Evolutionary conservation across 768 basidiomycete genomes (phyloP).

Genomic region (Auriscalpium microsporum): DNA sequence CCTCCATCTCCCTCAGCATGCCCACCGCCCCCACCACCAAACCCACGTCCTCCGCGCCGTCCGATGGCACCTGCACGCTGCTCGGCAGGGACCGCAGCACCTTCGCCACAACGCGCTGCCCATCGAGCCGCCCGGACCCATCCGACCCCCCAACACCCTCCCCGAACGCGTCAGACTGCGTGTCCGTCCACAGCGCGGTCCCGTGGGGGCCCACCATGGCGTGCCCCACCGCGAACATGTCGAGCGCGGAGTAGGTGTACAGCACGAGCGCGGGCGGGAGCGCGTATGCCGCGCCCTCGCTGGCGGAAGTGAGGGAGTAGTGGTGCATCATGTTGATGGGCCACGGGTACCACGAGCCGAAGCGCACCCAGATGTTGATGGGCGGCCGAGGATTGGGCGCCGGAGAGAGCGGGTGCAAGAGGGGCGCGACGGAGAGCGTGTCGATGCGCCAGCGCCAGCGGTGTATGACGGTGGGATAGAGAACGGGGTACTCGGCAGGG

Average conservation of each 20-base stretch:
- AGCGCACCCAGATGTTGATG: constrained; percentile 51
- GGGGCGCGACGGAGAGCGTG: constrained; percentile 34
- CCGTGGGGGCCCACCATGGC: constrained; percentile 50
- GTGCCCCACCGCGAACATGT: constrained; percentile 43
- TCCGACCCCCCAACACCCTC: constrained; percentile 27
- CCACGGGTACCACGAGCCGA: constrained; percentile 55
- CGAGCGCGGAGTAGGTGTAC: constrained; percentile 14
- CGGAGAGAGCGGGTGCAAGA: constrained; percentile 12
- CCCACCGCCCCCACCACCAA: not conserved
- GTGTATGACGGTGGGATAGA: constrained; percentile 39
- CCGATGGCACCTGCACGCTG: not conserved
- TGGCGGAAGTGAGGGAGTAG: constrained; percentile 42
- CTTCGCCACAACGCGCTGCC: constrained; percentile 53
- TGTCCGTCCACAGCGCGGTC: constrained; percentile 58
- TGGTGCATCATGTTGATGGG: constrained; percentile 63
- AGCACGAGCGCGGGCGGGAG: constrained; percentile 9
- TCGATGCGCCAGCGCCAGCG: constrained; percentile 53
- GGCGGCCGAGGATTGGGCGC: constrained; percentile 16
- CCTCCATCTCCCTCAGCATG: constrained; percentile 8
- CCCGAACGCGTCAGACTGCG: constrained; percentile 37
- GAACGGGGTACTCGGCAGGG: not conserved
- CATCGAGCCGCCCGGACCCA: constrained; percentile 26
- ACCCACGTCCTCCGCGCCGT: not conserved
- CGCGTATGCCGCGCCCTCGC: constrained; percentile 21
- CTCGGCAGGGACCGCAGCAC: constrained; percentile 17